These are phyloP conservation scores for Mycocentrospora acerina DNA, from an alignment of 2,329 filamentous ascomycete species.

Conservation along the genomic window DNA sequence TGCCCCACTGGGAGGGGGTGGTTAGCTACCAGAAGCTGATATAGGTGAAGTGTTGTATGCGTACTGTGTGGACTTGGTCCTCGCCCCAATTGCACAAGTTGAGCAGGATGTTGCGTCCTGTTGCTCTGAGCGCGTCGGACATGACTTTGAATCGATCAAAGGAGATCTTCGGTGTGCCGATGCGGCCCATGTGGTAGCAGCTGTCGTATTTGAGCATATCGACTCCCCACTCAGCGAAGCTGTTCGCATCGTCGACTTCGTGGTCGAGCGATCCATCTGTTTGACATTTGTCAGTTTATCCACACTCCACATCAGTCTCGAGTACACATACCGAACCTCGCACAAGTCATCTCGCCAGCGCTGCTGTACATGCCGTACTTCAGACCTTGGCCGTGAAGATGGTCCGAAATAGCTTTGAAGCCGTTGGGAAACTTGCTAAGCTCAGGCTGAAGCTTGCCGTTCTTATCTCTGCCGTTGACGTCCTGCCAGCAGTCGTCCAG, in stretches of 20 bases:
- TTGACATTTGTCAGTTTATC: conserved; percentile 6
- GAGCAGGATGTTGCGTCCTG: conserved; percentile 26
- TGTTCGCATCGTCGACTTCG: conserved; percentile 27
- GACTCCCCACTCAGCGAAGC: conserved; percentile 35
- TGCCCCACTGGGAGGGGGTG: conserved; percentile 32
- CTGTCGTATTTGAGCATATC: conserved; percentile 43
- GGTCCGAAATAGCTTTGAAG: conserved; percentile 55
- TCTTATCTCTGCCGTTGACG: conserved; percentile 49
- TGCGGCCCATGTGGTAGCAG: conserved; percentile 35
- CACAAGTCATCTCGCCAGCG: conserved; percentile 56
- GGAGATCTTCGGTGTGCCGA: conserved; percentile 25
- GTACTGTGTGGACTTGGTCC: conserved; percentile 30
- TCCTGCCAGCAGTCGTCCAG: conserved; percentile 62
- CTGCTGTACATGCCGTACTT: conserved; percentile 66
- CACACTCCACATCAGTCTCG: neutral
- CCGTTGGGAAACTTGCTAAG: conserved; percentile 63
- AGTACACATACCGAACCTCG: conserved; percentile 49
- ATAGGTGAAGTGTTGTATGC: neutral
- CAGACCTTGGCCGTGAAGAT: conserved; percentile 46
- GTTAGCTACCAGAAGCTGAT: no score
- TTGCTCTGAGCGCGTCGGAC: conserved; percentile 25
- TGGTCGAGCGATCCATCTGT: conserved; percentile 28
- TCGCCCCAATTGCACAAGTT: conserved; percentile 42
- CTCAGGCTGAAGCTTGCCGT: conserved; percentile 40
- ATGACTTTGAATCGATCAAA: conserved; percentile 32